These are phyloP conservation scores for Quercus rubra DNA, from an alignment of 306 rosid genomes.

Conservation along the genomic window DNA sequence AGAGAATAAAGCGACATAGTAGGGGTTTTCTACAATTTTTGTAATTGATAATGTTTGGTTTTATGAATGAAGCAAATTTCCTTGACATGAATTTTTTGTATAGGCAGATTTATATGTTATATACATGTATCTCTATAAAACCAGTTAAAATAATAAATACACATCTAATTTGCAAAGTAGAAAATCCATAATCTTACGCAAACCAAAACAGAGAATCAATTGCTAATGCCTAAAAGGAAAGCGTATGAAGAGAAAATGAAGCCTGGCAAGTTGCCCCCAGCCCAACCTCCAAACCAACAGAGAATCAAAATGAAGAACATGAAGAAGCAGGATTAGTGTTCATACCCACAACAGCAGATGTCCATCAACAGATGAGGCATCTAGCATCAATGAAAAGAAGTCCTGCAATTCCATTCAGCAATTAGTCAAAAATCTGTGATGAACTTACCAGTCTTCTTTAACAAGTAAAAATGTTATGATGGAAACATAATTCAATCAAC, in stretches of 20 bases:
- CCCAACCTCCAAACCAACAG: not conserved
- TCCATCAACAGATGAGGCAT: constrained; percentile 72
- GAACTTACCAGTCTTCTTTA: not conserved
- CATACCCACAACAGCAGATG: constrained; percentile 88
- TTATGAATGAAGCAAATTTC: not conserved
- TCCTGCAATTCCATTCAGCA: constrained; percentile 47
- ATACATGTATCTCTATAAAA: not conserved
- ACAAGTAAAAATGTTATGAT: not conserved
- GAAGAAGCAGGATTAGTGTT: not conserved
- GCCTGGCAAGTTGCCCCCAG: no score
- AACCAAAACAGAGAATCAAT: not conserved
- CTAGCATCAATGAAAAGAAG: constrained; percentile 62
- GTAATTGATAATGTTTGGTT: not conserved
- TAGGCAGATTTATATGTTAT: not conserved
- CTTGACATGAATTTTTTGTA: not conserved
- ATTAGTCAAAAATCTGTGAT: constrained; percentile 2
- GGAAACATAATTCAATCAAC: not conserved
- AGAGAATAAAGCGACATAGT: no score
- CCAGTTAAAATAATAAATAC: not conserved
- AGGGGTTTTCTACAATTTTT: no score
- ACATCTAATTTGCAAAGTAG: not conserved
- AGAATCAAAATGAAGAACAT: not conserved
- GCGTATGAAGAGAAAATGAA: not conserved
- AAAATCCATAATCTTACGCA: not conserved
- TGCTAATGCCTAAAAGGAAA: not conserved